A percentile compares a stretch with the other conserved stretches of the same genome.
Evolutionary conservation across 2,329 filamentous ascomycete genomes (phyloP).

Genomic region (Metarhizium humberi): DNA sequence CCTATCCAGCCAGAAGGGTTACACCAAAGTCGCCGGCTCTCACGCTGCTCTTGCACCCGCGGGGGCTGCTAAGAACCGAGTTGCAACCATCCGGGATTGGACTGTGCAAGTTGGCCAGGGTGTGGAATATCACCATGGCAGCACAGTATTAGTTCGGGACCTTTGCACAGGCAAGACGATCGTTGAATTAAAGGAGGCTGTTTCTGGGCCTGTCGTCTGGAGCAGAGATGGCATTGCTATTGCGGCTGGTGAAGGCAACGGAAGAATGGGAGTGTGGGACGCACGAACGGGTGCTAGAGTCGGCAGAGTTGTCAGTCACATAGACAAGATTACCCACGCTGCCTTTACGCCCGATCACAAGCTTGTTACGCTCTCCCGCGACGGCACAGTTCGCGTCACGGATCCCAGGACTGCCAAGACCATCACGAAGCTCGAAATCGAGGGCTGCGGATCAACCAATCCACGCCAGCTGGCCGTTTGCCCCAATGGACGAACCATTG

Average conservation of each 20-base stretch:
- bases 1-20: slow-evolving; percentile 14
- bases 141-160: slow-evolving; percentile 22
- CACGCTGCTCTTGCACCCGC: slow-evolving; percentile 19
- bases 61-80: slow-evolving; percentile 5
- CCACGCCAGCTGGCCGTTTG: slow-evolving; percentile 25
- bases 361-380: slow-evolving; percentile 26
- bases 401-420: slow-evolving; percentile 22
- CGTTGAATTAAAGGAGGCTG: slow-evolving; percentile 21
- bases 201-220: slow-evolving; percentile 21
- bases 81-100: slow-evolving; percentile 23
- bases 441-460: slow-evolving; percentile 13
- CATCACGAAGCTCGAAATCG: slow-evolving; percentile 26
- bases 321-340: slow-evolving; percentile 26
- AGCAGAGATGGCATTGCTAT: slow-evolving; percentile 20
- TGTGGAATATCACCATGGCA: slow-evolving; percentile 21
- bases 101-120: slow-evolving; percentile 18
- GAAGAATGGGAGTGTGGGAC: slow-evolving; percentile 25
- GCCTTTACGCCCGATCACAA: slow-evolving; percentile 21
- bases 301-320: slow-evolving; percentile 25
- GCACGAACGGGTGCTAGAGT: slow-evolving; percentile 16
- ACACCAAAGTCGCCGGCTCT: slow-evolving; percentile 22
- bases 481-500: slow-evolving; percentile 21
- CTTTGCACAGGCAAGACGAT: slow-evolving; percentile 19
- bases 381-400: slow-evolving; percentile 29
- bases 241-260: slow-evolving; percentile 19